These are phyloP conservation scores for Xylaria hypoxylon DNA, from an alignment of 2,329 filamentous ascomycete genomes.

Conservation along the genomic window DNA sequence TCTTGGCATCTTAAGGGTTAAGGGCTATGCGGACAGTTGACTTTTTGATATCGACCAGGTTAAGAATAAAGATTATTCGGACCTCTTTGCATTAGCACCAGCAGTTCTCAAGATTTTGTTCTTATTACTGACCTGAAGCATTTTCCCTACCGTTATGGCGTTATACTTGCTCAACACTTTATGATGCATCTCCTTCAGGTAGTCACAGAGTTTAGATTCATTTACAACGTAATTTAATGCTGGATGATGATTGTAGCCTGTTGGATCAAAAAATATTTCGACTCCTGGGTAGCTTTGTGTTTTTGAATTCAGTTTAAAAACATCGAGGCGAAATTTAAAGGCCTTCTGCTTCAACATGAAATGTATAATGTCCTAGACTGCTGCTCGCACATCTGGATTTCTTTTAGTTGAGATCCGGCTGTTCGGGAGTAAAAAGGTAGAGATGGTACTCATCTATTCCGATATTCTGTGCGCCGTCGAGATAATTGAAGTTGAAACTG, in stretches of 20 bases:
- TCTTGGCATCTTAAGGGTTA: slow-evolving; percentile 59
- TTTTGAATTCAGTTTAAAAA: slow-evolving; percentile 80
- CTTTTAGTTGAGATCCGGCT: slow-evolving; percentile 93
- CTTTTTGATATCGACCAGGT: slow-evolving; percentile 71
- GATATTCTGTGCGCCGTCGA: too few species aligned
- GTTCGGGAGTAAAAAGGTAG: slow-evolving; percentile 78
- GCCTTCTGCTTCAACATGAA: slow-evolving; percentile 84
- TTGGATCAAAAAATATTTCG: slow-evolving; percentile 60
- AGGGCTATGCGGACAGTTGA: slow-evolving; percentile 58
- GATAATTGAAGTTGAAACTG: too few species aligned
- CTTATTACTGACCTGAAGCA: slow-evolving; percentile 71
- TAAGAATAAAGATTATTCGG: slow-evolving; percentile 77
- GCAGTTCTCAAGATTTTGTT: slow-evolving; percentile 70
- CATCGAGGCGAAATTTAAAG: slow-evolving; percentile 79
- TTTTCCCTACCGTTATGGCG: slow-evolving; percentile 78
- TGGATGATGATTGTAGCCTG: slow-evolving; percentile 60
- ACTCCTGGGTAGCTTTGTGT: slow-evolving; percentile 68
- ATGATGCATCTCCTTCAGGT: slow-evolving; percentile 72
- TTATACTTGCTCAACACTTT: slow-evolving; percentile 69
- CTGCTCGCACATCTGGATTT: slow-evolving; percentile 72
- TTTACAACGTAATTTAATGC: slow-evolving; percentile 71
- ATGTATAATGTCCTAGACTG: slow-evolving; percentile 78
- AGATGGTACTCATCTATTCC: slow-evolving; percentile 35
- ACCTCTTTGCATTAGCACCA: slow-evolving; percentile 67
- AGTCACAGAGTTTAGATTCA: slow-evolving; percentile 76